These are phyloP conservation scores for Camillea tinctor DNA, from an alignment of 2,329 filamentous ascomycete genomes.

Conservation along the genomic window DNA sequence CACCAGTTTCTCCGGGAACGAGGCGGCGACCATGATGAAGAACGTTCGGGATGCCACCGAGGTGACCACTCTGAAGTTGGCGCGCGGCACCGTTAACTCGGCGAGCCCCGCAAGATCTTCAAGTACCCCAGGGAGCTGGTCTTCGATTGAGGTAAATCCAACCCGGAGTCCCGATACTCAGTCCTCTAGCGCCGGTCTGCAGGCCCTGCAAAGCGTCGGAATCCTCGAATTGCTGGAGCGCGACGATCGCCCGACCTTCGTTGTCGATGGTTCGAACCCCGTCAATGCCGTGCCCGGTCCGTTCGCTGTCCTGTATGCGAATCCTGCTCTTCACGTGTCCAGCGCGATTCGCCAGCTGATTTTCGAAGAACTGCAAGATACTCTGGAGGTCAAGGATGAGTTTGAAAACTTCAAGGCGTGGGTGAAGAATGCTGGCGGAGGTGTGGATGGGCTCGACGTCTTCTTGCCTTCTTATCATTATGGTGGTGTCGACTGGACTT, in stretches of 20 bases:
- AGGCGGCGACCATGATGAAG: conserved; percentile 48
- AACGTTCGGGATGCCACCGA: conserved; percentile 45
- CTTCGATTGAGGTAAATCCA: conserved; percentile 52
- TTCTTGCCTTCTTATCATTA: conserved; percentile 57
- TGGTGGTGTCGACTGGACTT: conserved; percentile 67
- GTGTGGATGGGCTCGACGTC: conserved; percentile 52
- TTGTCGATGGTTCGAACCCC: conserved; percentile 65
- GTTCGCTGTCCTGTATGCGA: conserved; percentile 66
- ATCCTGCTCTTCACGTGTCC: conserved; percentile 61
- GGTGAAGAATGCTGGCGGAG: conserved; percentile 57
- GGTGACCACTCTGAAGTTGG: conserved; percentile 55
- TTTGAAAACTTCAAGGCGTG: conserved; percentile 68
- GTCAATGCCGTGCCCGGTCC: conserved; percentile 52
- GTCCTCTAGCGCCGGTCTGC: conserved; percentile 46
- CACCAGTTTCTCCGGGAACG: conserved; percentile 38
- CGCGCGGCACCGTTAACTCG: conserved; percentile 51
- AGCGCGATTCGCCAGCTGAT: conserved; percentile 57
- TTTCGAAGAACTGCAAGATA: conserved; percentile 45
- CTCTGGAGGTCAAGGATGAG: conserved; percentile 42
- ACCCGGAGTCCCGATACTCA: conserved; percentile 51
- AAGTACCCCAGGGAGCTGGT: conserved; percentile 52
- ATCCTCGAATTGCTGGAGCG: conserved; percentile 73
- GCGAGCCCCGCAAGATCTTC: conserved; percentile 47
- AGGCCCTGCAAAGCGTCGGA: conserved; percentile 62
- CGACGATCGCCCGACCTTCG: conserved; percentile 73